Conservation (phyloP, 148 eudicot species). For the Fagopyrum homotropicum region DNA sequence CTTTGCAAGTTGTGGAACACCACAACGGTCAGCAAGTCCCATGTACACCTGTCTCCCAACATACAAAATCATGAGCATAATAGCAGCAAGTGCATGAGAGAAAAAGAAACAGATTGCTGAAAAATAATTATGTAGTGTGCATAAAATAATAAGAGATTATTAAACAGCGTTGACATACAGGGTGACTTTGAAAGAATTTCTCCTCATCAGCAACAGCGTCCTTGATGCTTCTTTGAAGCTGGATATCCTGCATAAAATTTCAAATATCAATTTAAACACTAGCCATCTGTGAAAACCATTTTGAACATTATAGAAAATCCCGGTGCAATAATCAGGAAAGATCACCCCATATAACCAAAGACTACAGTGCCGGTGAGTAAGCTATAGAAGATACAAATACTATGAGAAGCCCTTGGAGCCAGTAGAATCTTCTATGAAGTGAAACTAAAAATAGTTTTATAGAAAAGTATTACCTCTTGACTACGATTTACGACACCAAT, state of each 20-base stretch:
- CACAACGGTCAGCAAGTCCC: constrained; percentile 81
- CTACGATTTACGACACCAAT: constrained; percentile 88
- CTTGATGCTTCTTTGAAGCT: constrained; percentile 60
- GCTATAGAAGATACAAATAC: not conserved
- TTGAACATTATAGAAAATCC: not conserved
- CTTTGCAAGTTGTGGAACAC: constrained; percentile 82
- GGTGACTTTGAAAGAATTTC: constrained; percentile 83
- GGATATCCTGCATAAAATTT: constrained; percentile 55
- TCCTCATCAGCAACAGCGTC: constrained; percentile 95
- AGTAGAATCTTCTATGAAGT: not conserved
- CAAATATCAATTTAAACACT: not conserved
- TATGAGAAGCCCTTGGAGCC: not conserved
- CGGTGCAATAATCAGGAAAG: not conserved
- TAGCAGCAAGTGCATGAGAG: not conserved
- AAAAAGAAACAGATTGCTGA: not conserved
- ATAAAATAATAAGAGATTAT: not conserved
- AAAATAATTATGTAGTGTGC: not conserved
- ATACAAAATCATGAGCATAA: constrained; percentile 1
- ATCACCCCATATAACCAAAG: not conserved
- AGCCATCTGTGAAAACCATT: not conserved
- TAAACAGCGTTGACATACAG: constrained; percentile 40
- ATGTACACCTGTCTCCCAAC: constrained; percentile 52
- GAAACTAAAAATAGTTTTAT: not conserved
- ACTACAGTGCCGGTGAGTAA: not conserved
- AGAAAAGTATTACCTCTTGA: constrained; percentile 57